Conservation (phyloP, 1,284 basidiomycete genomes). For the Apiotrichum veenhuisii region DNA sequence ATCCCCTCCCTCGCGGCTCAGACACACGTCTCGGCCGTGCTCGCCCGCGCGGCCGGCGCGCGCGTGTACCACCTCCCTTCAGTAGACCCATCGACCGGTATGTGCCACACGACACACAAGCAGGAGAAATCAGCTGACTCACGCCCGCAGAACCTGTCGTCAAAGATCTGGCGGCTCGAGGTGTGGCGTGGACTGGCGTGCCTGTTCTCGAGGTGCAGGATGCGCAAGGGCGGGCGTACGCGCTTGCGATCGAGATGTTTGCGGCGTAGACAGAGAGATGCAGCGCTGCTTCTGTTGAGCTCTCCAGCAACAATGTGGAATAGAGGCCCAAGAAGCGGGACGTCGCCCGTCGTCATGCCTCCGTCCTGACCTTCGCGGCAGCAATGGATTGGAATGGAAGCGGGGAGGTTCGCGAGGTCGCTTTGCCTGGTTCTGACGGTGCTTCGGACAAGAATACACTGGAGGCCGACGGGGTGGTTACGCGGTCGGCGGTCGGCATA, state of each 20-base stretch:
- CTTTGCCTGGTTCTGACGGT: too few species aligned
- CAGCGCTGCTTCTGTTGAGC: too few species aligned
- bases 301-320: background rate
- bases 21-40: background rate
- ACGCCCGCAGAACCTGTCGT: constrained; percentile 6
- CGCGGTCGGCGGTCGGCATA: too few species aligned
- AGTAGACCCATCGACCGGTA: background rate
- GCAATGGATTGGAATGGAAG: too few species aligned
- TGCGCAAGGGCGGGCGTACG: background rate
- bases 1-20: background rate
- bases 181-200: constrained; percentile 4
- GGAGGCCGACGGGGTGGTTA: too few species aligned
- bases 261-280: background rate
- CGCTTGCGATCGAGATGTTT: constrained; percentile 15
- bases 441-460: too few species aligned
- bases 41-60: constrained; percentile 21
- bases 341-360: too few species aligned
- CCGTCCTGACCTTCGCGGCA: too few species aligned
- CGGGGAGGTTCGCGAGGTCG: too few species aligned
- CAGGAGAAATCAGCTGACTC: background rate
- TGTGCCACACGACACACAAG: too few species aligned
- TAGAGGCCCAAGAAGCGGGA: background rate
- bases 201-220: constrained; percentile 10
- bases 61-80: constrained; percentile 25
- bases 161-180: background rate